Evolutionary conservation across 352 stramenopile species (phyloP).

Genomic region (Pythium periplocum): DNA sequence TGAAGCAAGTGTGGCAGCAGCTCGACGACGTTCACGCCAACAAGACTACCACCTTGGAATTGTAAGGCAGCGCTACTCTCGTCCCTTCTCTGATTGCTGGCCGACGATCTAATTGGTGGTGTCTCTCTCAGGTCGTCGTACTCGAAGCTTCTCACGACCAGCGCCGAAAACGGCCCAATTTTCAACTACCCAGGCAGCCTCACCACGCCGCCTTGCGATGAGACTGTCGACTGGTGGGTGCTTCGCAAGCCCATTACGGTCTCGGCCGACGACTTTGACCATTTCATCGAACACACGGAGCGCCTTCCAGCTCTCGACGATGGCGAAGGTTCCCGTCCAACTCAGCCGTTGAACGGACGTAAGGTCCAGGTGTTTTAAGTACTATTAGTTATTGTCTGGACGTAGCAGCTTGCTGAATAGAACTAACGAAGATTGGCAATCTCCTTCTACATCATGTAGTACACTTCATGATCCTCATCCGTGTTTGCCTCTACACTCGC

Average conservation of each 20-base stretch:
- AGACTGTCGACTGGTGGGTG: constrained; percentile 65
- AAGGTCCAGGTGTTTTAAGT: constrained; percentile 4
- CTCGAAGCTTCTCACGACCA: constrained; percentile 16
- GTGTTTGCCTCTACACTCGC: no score
- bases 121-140: constrained; percentile 26
- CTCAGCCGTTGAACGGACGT: constrained; percentile 34
- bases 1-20: constrained; percentile 6
- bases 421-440: no score
- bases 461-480: no score
- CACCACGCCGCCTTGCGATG: constrained; percentile 44
- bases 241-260: constrained; percentile 43
- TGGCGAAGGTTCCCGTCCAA: constrained; percentile 37
- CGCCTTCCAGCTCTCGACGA: constrained; percentile 33
- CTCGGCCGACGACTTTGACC: constrained; percentile 24
- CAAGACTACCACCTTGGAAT: constrained; percentile 2
- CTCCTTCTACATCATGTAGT: no score
- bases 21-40: constrained; percentile 7
- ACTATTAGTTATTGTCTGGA: no score
- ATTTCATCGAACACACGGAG: constrained; percentile 26
- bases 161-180: constrained; percentile 12
- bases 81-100: background rate
- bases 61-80: constrained; percentile 1
- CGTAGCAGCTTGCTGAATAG: no score
- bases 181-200: constrained; percentile 73
- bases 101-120: background rate